Evolutionary conservation across 768 basidiomycete species (phyloP).

Genomic region (Heimioporus sp.): DNA sequence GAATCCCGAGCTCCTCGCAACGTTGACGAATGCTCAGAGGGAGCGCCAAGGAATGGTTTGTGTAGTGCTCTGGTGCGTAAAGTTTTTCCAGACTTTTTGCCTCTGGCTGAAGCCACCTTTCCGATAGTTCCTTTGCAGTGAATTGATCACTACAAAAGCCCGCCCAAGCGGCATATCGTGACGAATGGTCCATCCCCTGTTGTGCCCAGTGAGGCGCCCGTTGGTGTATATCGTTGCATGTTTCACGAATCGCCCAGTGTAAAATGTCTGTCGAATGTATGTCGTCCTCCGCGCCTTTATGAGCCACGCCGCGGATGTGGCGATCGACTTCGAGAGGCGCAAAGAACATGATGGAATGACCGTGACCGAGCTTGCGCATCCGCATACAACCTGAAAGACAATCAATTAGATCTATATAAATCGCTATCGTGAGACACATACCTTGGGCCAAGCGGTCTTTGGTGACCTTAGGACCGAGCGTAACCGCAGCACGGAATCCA

Average conservation of each 20-base stretch:
- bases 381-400: conserved; percentile 47
- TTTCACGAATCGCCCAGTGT: conserved; percentile 44
- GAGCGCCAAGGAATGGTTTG: background rate
- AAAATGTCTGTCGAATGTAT: conserved; percentile 35
- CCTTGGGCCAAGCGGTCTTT: conserved; percentile 15
- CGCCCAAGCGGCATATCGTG: conserved; percentile 24
- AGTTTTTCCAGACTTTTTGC: conserved; percentile 37
- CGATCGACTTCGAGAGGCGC: conserved; percentile 44
- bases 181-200: conserved; percentile 39
- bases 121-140: conserved; percentile 4
- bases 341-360: conserved; percentile 48
- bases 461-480: conserved; percentile 12
- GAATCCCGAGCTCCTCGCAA: conserved; percentile 27
- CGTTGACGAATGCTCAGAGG: conserved; percentile 22
- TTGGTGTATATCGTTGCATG: conserved; percentile 40
- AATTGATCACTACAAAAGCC: conserved; percentile 8
- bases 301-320: conserved; percentile 31
- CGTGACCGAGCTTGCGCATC: conserved; percentile 48
- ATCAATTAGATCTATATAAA: no score
- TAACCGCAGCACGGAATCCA: conserved; percentile 13
- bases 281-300: background rate
- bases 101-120: conserved; percentile 40
- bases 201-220: conserved; percentile 42
- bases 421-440: background rate
- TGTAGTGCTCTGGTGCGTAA: conserved; percentile 17